Conservation (phyloP, 257 asterid species). For the Ballota nigra region DNA sequence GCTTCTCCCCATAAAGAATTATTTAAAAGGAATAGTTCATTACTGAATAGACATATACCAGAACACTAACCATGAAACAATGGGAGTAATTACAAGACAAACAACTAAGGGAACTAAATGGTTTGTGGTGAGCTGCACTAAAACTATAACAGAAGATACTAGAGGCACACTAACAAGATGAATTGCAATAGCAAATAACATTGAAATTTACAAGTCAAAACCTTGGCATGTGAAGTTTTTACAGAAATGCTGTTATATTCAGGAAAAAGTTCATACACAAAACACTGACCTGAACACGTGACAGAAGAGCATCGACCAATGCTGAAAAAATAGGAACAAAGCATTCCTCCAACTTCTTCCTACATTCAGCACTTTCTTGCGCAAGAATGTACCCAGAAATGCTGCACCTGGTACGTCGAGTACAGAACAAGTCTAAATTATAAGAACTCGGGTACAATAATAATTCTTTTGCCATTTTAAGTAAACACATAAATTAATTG, state of each 20-base stretch:
- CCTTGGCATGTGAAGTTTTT: background rate
- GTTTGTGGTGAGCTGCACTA: background rate
- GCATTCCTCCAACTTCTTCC: constrained; percentile 48
- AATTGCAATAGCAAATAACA: background rate
- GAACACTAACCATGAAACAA: background rate
- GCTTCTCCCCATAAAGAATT: constrained; percentile 5
- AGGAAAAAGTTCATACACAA: background rate
- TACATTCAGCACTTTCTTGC: constrained; percentile 43
- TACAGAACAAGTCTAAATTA: constrained; percentile 19
- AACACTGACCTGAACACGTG: constrained; percentile 69
- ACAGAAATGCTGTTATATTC: constrained; percentile 11
- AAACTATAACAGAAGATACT: background rate
- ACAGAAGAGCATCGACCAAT: constrained; percentile 70
- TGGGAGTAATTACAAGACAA: background rate
- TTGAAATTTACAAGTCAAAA: background rate
- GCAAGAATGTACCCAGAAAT: constrained; percentile 72
- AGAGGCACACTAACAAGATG: background rate
- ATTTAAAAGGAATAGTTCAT: background rate
- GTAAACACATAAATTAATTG: constrained; percentile 10
- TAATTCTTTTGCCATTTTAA: too few relatives aligned
- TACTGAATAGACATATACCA: background rate
- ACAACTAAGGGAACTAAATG: background rate
- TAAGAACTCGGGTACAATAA: background rate
- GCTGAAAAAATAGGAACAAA: constrained; percentile 66
- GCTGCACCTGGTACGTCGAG: constrained; percentile 61